These are phyloP conservation scores for Leccinum ponderosum DNA, from an alignment of 1,284 basidiomycete species.

Conservation along the genomic window DNA sequence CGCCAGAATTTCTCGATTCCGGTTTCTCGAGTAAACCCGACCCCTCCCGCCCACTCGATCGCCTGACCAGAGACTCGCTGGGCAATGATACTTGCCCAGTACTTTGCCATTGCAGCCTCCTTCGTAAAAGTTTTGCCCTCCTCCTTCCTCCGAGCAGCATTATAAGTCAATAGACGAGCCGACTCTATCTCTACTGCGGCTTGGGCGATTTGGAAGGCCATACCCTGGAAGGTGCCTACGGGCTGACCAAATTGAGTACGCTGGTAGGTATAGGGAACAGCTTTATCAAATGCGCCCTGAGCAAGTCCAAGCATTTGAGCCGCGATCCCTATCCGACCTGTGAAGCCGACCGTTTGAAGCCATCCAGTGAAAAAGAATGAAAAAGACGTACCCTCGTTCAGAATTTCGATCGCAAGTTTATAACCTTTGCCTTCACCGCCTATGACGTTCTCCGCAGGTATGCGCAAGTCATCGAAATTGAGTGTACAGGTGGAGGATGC, in stretches of 20 bases:
- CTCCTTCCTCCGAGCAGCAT: slow-evolving; percentile 92
- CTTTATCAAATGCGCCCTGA: slow-evolving; percentile 94
- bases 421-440: slow-evolving; percentile 95
- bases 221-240: slow-evolving; percentile 92
- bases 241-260: slow-evolving; percentile 94
- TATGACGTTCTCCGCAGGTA: slow-evolving; percentile 93
- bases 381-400: slow-evolving; percentile 77
- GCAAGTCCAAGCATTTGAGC: slow-evolving; percentile 97
- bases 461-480: slow-evolving; percentile 92
- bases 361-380: neutral
- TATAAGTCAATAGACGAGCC: slow-evolving; percentile 94
- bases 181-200: slow-evolving; percentile 89
- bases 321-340: slow-evolving; percentile 93
- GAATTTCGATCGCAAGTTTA: slow-evolving; percentile 97
- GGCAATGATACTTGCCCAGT: slow-evolving; percentile 86
- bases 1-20: slow-evolving; percentile 95
- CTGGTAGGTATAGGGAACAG: slow-evolving; percentile 92
- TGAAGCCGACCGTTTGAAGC: neutral
- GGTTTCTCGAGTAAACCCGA: slow-evolving; percentile 93
- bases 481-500: slow-evolving; percentile 97
- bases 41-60: slow-evolving; percentile 97
- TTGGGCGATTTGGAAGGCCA: slow-evolving; percentile 94
- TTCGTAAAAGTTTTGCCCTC: slow-evolving; percentile 87
- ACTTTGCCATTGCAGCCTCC: slow-evolving; percentile 97
- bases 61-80: slow-evolving; percentile 86